A percentile compares a stretch with the other conserved stretches of the same genome.
Conservation (phyloP, 2,329 filamentous ascomycete genomes). For the Ophiocordyceps camponoti-saundersi region DNA sequence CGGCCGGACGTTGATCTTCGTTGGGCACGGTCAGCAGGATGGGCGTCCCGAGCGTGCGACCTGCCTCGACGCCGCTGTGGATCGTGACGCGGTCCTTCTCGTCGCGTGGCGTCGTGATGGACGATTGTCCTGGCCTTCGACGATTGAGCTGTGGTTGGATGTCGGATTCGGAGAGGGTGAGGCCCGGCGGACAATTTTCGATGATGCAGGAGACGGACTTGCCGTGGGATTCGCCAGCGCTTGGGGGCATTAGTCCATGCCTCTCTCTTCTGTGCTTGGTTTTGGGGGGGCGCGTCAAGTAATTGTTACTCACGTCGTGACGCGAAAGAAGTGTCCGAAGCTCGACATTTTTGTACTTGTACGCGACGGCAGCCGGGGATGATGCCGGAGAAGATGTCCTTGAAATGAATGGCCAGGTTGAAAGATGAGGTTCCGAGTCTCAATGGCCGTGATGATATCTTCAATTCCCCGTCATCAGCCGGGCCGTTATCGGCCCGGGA, state of each 20-base stretch:
- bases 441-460: too few species aligned
- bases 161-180: conserved; percentile 68
- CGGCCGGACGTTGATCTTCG: conserved; percentile 80
- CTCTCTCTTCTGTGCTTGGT: too few species aligned
- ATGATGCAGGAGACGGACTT: conserved; percentile 88
- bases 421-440: too few species aligned
- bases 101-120: conserved; percentile 79
- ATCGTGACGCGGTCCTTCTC: conserved; percentile 88
- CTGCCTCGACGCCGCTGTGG: conserved; percentile 82
- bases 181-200: conserved; percentile 77
- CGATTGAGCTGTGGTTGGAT: conserved; percentile 93
- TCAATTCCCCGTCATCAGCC: too few species aligned
- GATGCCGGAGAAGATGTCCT: background rate
- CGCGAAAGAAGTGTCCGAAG: conserved; percentile 66
- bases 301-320: conserved; percentile 48
- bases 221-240: conserved; percentile 58
- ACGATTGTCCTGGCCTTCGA: conserved; percentile 73
- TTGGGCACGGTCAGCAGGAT: conserved; percentile 80
- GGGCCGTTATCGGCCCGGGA: too few species aligned
- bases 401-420: background rate
- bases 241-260: conserved; percentile 4
- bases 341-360: conserved; percentile 49
- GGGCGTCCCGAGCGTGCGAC: conserved; percentile 77
- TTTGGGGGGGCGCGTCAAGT: too few species aligned
- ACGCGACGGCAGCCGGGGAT: background rate